Evolutionary conservation across 164 flowering plant species (phyloP), one percentile per base, ranked within the genome.

Genomic region (Vitis cinerea): DNA sequence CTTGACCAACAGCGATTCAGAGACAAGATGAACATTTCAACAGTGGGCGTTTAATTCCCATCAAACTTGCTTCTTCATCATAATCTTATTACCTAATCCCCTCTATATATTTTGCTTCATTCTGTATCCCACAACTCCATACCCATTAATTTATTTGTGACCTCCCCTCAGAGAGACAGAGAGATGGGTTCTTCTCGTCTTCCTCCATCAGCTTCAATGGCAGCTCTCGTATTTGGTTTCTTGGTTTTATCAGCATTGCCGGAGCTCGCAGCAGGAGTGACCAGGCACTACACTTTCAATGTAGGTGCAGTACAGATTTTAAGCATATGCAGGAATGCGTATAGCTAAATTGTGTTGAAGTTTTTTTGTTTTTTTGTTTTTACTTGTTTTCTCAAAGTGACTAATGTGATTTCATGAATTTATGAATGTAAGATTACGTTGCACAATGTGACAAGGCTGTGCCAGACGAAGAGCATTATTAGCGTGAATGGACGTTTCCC

Each of bases 241-340:
- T 65, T 23, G 19, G 6, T 52, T n/a, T 0, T 62, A 47, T 27
- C 61, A 19, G 12, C 50, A 10, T 27, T 70, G 29, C 74, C 71
- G 10, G 56, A 56, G 64, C 50, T 57, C 37, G 78, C 72, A 37
- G 77, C 65, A 4, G 66, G 67, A 66, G 50, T 37, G 49, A 83
- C 84, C 1, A 74, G 86, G 62, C 78, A 77, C 23, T 83, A 83
- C 70, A 79, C 77, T 10, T 83, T 83, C 75, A 75, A 83, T 69
- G 86, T 83, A 79, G 16, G 56, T 59, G 15, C 29, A 16, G 51
- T 48, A 57, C 37, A 37, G 7, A 37, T 37, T 37, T 37, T 37
- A 37, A 37, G 44, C 44, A 37, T 23, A 23, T 37, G 44, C 0
- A 37, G 7, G 44, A 37, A 37, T 37, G 44, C 44, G 44, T 37